phyloP scores from a whole-genome alignment of 179 eudicot genomes.

The Kewa caespitosa region DNA sequence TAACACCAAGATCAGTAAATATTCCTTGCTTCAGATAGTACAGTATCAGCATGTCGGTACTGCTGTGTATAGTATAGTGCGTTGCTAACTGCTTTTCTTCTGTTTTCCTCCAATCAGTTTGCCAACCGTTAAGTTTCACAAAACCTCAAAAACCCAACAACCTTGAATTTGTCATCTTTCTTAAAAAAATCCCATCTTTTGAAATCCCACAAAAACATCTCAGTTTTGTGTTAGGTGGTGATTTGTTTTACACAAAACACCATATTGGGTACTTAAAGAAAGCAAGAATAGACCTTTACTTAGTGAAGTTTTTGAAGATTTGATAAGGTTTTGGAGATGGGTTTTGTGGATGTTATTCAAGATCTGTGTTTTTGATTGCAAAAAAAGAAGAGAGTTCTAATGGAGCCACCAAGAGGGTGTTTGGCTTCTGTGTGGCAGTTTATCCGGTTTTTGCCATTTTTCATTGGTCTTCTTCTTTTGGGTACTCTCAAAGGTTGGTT shows the following conservation, averaged over 20 bases:
- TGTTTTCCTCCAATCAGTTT: slow-evolving; percentile 4
- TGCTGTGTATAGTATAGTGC: neutral
- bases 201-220: neutral
- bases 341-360: no score
- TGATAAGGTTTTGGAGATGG: neutral
- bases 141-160: neutral
- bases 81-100: neutral
- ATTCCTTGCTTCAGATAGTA: neutral
- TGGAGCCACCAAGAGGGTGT: slow-evolving; percentile 87
- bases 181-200: neutral
- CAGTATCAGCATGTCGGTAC: no score
- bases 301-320: neutral
- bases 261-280: neutral
- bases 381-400: slow-evolving; percentile 20
- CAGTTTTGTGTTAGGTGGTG: neutral
- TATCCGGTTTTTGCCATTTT: slow-evolving; percentile 76
- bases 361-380: no score
- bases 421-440: slow-evolving; percentile 71
- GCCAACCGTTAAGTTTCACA: slow-evolving; percentile 10
- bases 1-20: neutral
- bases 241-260: neutral
- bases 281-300: no score
- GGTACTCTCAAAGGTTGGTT: slow-evolving; percentile 76
- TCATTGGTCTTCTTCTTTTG: slow-evolving; percentile 82
- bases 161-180: neutral